Conservation (phyloP, 2,329 filamentous ascomycete genomes). For the Fusarium sp. region DNA sequence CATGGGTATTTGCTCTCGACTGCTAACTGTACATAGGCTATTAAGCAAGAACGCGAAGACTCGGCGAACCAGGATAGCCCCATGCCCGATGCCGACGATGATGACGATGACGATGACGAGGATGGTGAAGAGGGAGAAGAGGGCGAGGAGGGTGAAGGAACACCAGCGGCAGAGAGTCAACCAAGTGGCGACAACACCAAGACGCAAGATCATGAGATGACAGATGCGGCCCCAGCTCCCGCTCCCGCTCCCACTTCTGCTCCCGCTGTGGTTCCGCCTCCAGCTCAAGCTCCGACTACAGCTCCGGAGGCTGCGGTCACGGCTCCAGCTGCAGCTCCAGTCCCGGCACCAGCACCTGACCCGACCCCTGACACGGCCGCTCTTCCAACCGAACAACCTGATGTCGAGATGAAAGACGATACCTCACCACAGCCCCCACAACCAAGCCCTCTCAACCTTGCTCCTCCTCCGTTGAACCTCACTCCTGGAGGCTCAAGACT, state of each 20-base stretch:
- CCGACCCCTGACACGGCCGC: constrained; percentile 1
- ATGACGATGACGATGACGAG: constrained; percentile 60
- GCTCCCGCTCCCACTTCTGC: constrained; percentile 5
- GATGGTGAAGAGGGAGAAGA: constrained; percentile 62
- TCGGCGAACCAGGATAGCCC: constrained; percentile 62
- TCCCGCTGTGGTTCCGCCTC: constrained; percentile 3
- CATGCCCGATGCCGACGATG: constrained; percentile 64
- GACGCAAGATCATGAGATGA: constrained; percentile 53
- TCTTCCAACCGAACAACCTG: constrained; percentile 36
- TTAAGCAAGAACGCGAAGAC: constrained; percentile 59
- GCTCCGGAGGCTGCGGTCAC: background rate
- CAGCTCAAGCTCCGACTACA: background rate
- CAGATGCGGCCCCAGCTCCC: constrained; percentile 49
- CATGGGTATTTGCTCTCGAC: background rate
- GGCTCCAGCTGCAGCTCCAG: background rate
- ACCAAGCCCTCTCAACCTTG: constrained; percentile 48
- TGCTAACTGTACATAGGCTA: constrained; percentile 48
- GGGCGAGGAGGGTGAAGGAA: constrained; percentile 60
- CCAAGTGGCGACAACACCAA: constrained; percentile 47
- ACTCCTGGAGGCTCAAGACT: constrained; percentile 49
- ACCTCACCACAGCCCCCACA: constrained; percentile 39
- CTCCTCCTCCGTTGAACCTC: constrained; percentile 45
- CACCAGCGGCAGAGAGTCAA: constrained; percentile 41
- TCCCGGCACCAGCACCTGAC: constrained; percentile 7
- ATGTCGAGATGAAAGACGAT: constrained; percentile 43